Evolutionary conservation across 2,329 filamentous ascomycete species (phyloP).

Genomic region (Aspergillus sp.): DNA sequence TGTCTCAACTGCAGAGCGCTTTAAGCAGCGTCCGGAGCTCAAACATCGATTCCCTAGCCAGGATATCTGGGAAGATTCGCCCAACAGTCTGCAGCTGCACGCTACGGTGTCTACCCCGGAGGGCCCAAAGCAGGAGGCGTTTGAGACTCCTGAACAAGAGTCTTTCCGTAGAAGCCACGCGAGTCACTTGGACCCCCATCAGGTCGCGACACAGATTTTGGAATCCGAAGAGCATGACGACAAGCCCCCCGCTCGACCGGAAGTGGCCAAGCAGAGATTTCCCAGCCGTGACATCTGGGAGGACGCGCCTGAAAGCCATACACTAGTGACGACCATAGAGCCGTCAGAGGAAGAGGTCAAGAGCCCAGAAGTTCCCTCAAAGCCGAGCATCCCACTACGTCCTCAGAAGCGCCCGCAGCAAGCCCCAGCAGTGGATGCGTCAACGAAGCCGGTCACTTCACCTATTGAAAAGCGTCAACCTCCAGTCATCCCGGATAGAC

Average conservation of each 20-base stretch:
- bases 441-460: slow-evolving; percentile 43
- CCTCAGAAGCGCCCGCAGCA: slow-evolving; percentile 39
- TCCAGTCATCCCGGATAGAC: slow-evolving; percentile 58
- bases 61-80: slow-evolving; percentile 96
- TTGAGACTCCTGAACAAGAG: slow-evolving; percentile 54
- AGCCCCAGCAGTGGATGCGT: slow-evolving; percentile 34
- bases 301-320: slow-evolving; percentile 80
- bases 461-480: slow-evolving; percentile 54
- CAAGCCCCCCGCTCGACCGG: slow-evolving; percentile 49
- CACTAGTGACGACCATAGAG: slow-evolving; percentile 69
- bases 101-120: slow-evolving; percentile 85
- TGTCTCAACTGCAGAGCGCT: slow-evolving; percentile 55
- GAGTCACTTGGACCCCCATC: slow-evolving; percentile 41
- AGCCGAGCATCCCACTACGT: slow-evolving; percentile 37
- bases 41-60: slow-evolving; percentile 83
- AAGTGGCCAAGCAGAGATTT: slow-evolving; percentile 67
- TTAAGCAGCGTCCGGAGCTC: slow-evolving; percentile 58
- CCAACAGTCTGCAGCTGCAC: slow-evolving; percentile 74
- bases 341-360: slow-evolving; percentile 55
- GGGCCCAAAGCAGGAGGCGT: slow-evolving; percentile 49
- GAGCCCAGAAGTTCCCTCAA: slow-evolving; percentile 37
- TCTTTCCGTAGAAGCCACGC: slow-evolving; percentile 44
- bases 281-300: slow-evolving; percentile 95
- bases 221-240: slow-evolving; percentile 30
- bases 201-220: slow-evolving; percentile 38